Evolutionary conservation across 2,329 filamentous ascomycete species (phyloP), one percentile per base, ranked within the genome.

Genomic region (Fusarium robinianum): DNA sequence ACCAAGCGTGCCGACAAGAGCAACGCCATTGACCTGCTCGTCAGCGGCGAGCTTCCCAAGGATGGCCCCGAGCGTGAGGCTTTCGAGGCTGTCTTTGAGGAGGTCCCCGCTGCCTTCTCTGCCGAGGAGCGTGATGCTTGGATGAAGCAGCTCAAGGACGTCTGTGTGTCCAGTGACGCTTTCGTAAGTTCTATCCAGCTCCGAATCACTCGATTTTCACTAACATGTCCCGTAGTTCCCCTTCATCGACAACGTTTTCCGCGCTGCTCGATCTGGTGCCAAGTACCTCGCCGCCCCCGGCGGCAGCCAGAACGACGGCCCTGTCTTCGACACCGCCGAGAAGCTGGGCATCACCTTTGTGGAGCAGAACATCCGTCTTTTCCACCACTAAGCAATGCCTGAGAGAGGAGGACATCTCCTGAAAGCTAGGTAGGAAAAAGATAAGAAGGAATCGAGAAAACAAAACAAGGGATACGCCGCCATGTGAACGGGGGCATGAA

Each of bases 241-340:
- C 58, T 99, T 99, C 74, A 89, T 90, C 64, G 94, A 99, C 77
- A 99, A 99, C 63, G 87, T 99, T 56, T 96, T 95, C 82, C 84
- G 94, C 57, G 88, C 90, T 37, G 84, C 83, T 51, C 81, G 90
- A 62, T 95, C 90, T 15, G 94, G 94, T 35, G 90, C 83, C 65
- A 97, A 95, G 77, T 99, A 96, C 75, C 89, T 97, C 63, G 92
- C 94, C 41, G 92, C 92, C 25, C 94, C 94, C 8, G 87, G 83
- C 36, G 94, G 94, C 45, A 96, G 87, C 70, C 88, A 94, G 71
- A 94, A 94, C 66, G 89, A 94, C 67, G 71, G 77, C 45, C 80
- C 84, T 35, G 89, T 94, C 31, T 88, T 96, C 61, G 85, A 90
- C 67, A 95, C 91, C 8, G 90, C 91, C 5, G 90, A 96, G 76